Evolutionary conservation across 2,329 filamentous ascomycete species (phyloP).

Genomic region (Trichoderma oligosporum): DNA sequence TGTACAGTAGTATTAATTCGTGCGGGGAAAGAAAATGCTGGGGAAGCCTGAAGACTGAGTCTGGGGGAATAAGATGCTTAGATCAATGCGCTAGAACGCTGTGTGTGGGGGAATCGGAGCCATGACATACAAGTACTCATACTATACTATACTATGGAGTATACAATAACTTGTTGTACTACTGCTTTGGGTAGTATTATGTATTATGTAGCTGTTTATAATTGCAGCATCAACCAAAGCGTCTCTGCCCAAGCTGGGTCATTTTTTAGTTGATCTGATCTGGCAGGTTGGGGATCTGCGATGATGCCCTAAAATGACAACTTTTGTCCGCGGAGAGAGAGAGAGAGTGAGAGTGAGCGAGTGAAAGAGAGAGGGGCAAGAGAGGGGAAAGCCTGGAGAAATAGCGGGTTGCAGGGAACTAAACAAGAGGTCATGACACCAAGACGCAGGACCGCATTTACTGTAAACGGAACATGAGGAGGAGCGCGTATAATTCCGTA

Average conservation of each 20-base stretch:
- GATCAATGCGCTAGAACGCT: background rate
- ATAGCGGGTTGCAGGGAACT: background rate
- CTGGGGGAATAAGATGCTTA: conserved; percentile 17
- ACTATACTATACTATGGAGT: too few relatives aligned
- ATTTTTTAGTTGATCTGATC: conserved; percentile 6
- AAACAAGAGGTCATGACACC: background rate
- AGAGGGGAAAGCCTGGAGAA: too few relatives aligned
- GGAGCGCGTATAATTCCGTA: background rate
- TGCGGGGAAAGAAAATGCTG: conserved; percentile 14
- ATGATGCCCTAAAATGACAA: background rate
- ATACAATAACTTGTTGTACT: too few relatives aligned
- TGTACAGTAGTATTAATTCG: too few relatives aligned
- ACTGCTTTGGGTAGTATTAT: background rate
- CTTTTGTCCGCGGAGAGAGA: background rate
- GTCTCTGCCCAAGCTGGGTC: background rate
- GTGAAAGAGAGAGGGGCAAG: too few relatives aligned
- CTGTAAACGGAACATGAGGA: background rate
- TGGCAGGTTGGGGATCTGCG: conserved; percentile 10
- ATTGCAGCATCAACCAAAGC: too few relatives aligned
- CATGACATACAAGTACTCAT: too few relatives aligned
- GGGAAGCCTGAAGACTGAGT: conserved; percentile 15
- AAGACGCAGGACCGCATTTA: background rate
- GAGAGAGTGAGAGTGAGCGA: too few relatives aligned
- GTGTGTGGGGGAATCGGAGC: conserved; percentile 12
- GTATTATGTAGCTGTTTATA: too few relatives aligned